Evolutionary conservation across 2,329 filamentous ascomycete genomes (phyloP), one percentile per base, ranked within the genome.

Genomic region (Orbilia oligospora): DNA sequence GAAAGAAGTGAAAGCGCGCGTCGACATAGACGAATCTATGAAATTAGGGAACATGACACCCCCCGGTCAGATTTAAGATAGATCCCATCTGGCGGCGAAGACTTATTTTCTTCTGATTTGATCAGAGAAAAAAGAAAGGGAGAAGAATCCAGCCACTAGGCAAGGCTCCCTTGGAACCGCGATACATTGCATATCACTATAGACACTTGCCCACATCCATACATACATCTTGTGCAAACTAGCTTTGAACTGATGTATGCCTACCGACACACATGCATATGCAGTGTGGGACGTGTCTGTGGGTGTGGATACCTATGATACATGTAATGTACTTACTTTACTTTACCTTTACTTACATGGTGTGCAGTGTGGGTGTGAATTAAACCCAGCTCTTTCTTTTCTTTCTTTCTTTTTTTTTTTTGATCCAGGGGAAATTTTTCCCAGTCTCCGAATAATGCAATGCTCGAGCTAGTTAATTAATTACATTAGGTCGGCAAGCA

Each of bases 111-210:
- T 38, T 71, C 65, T 58, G 55, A 36, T 36, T 12, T 30, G 27
- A 30, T 30, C 27, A 6, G n/a, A n/a, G n/a, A n/a, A n/a, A n/a
- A 30, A 6, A 30, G 3, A 30, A 46, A 20, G 20, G n/a, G 10
- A 9, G n/a, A 49, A 65, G 36, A 51, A 38, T 66, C 69, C 72
- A 76, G 66, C 72, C 72, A 76, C 72, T 76, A 76, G 72, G 72
- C 72, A 76, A 65, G 72, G 56, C 72, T 76, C 66, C 72, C 72
- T 70, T 36, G 72, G 71, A 71, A 76, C 72, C 72, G 72, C 66
- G 65, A 66, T 58, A 65, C 72, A 41, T 41, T 63, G 66, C 72
- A 70, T n/a, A n/a, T n/a, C n/a, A n/a, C n/a, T 51, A 51, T 20
- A 22, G 44, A 48, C 44, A 48, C 6, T 30, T n/a, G n/a, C 16